These are phyloP conservation scores for Coemansia erecta DNA, from an alignment of 192 early-diverging fungal genomes.

Conservation along the genomic window DNA sequence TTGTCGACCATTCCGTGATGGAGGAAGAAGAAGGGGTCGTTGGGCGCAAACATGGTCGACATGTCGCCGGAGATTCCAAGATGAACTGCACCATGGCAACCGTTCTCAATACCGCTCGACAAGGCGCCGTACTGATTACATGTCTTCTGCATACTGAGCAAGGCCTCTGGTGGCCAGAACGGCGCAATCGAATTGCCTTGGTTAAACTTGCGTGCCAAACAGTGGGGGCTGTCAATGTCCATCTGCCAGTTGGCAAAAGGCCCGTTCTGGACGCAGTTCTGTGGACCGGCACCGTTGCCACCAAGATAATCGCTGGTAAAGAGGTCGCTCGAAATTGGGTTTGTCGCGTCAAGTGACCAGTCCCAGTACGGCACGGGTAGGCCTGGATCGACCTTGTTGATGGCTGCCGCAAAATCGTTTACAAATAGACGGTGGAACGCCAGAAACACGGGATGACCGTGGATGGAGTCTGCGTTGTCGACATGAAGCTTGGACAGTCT, in stretches of 20 bases:
- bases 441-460: constrained; percentile 52
- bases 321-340: constrained; percentile 32
- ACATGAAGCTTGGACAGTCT: constrained; percentile 48
- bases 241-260: constrained; percentile 50
- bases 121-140: constrained; percentile 45
- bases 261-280: constrained; percentile 40
- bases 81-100: constrained; percentile 54
- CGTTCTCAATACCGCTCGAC: constrained; percentile 52
- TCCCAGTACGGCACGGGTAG: constrained; percentile 56
- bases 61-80: constrained; percentile 55
- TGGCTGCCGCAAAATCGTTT: constrained; percentile 50
- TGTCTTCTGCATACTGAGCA: constrained; percentile 47
- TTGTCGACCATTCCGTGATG: constrained; percentile 66
- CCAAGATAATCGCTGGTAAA: constrained; percentile 50
- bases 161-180: constrained; percentile 52
- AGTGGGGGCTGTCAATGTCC: constrained; percentile 36
- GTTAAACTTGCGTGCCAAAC: constrained; percentile 51
- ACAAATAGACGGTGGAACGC: constrained; percentile 59
- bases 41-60: constrained; percentile 57
- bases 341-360: constrained; percentile 52
- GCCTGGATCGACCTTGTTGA: constrained; percentile 51
- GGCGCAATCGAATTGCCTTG: constrained; percentile 45
- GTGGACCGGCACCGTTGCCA: constrained; percentile 44
- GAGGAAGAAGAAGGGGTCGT: constrained; percentile 65
- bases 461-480: constrained; percentile 48